Evolutionary conservation across 2,329 filamentous ascomycete genomes (phyloP), one percentile per base, ranked within the genome.

Genomic region (Lachnellula arida): DNA sequence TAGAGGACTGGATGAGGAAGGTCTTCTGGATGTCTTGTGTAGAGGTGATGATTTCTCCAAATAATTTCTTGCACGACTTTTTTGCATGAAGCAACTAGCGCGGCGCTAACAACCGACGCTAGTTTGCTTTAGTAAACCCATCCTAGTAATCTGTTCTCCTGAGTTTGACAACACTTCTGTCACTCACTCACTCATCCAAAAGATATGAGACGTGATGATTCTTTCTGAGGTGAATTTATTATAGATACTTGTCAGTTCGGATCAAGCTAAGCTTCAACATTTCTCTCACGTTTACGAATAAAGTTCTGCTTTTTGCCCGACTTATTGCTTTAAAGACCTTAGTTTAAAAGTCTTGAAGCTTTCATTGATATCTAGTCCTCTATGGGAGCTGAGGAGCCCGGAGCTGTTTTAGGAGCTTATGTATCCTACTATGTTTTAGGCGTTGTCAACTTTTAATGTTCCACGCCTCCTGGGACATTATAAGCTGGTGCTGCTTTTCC

Each of bases 1-100:
- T 49, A 40, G 59, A 56, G 53, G 58, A 60, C 28, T 51, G 53
- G 52, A 61, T 34, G 44, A 56, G 44, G 25, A 35, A 32, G 35
- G 15, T 49, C 25, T 52, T 55, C 48, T 59, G 34, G 49, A 58
- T 57, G 57, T 48, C 40, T 40, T 47, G 19, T 37, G 39, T 15
- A 44, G 23, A 39, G 39, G 22, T 57, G 52, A 58, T 61, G 59
- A 59, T 56, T 22, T 53, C 46, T 39, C 44, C 12, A 46, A 15
- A 15, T 28, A 47, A 54, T 42, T 49, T 53, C 52, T 51, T 49
- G 23, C 39, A 56, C 15, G 48, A 39, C 28, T 49, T 48, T 49
- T 34, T 34, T 9, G 25, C 25, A 11, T 22, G 37, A 46, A 54
- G 50, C 44, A 46, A 15, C 42, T 55, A 52, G 49, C 37, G 54